Percentiles rank a stretch among this genome's conserved stretches.
Conservation (phyloP, 1,139 yeast genomes). For the Geotrichum australiense region DNA sequence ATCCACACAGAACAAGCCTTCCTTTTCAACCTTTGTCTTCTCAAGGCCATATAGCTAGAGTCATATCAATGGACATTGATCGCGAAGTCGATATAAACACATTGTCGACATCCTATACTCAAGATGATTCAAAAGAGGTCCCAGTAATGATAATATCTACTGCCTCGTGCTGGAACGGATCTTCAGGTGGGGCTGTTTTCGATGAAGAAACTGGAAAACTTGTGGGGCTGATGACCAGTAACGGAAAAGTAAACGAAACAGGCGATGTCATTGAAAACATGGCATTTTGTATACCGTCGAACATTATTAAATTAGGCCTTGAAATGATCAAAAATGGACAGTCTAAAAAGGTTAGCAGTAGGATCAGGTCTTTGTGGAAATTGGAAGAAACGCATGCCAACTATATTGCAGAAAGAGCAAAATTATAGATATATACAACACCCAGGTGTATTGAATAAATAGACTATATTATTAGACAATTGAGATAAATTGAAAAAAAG, state of each 20-base stretch:
- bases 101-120: slow-evolving; percentile 5
- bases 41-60: slow-evolving; percentile 40
- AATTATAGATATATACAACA: slow-evolving; percentile 7
- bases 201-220: slow-evolving; percentile 34
- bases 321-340: slow-evolving; percentile 19
- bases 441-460: no score
- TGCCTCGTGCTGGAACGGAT: slow-evolving; percentile 70
- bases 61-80: slow-evolving; percentile 20
- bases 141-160: slow-evolving; percentile 46
- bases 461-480: no score
- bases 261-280: slow-evolving; percentile 42
- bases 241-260: slow-evolving; percentile 40
- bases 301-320: slow-evolving; percentile 27
- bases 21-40: slow-evolving; percentile 40
- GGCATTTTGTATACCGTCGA: slow-evolving; percentile 41
- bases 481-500: no score
- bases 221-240: slow-evolving; percentile 57
- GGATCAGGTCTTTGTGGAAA: slow-evolving; percentile 14
- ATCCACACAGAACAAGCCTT: slow-evolving; percentile 23
- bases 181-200: slow-evolving; percentile 64
- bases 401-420: slow-evolving; percentile 12
- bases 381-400: slow-evolving; percentile 16
- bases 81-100: slow-evolving; percentile 8
- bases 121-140: slow-evolving; percentile 12
- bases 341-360: slow-evolving; percentile 6